A percentile compares a stretch with the other conserved stretches of the same genome.
Conservation (phyloP, 2,329 filamentous ascomycete genomes). For the Chrysoporthe puriensis region DNA sequence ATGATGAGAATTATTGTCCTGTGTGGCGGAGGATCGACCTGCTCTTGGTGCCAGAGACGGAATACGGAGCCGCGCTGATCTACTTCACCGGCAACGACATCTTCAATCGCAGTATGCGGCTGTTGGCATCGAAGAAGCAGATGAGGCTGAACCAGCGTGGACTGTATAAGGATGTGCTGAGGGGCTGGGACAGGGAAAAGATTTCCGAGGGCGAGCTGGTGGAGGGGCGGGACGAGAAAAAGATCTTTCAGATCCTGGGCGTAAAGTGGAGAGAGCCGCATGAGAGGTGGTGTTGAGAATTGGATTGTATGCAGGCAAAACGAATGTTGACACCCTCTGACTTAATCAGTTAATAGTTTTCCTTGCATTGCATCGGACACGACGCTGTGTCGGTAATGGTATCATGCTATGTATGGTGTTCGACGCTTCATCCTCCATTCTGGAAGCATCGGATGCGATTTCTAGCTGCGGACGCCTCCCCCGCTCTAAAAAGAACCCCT, state of each 20-base stretch:
- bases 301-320: not conserved
- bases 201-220: constrained; percentile 70
- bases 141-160: constrained; percentile 87
- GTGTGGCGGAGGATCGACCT: constrained; percentile 85
- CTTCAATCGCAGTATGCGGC: constrained; percentile 84
- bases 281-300: constrained; percentile 70
- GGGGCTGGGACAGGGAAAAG: constrained; percentile 60
- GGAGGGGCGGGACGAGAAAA: constrained; percentile 75
- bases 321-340: constrained; percentile 6
- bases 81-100: constrained; percentile 97
- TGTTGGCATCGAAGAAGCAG: constrained; percentile 74
- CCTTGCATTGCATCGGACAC: not conserved
- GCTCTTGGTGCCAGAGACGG: constrained; percentile 76
- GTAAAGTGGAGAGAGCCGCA: constrained; percentile 83
- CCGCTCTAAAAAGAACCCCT: not conserved
- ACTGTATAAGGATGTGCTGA: constrained; percentile 71
- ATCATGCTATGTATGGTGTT: constrained; percentile 3
- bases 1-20: constrained; percentile 38
- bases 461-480: not conserved
- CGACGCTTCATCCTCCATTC: not conserved
- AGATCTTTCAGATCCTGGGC: constrained; percentile 79
- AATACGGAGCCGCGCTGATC: constrained; percentile 84
- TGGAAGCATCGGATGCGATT: not conserved
- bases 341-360: not conserved
- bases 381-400: not conserved